Evolutionary conservation across 257 asterid species (phyloP), one percentile per base, ranked within the genome.

Genomic region (Pogostemon cablin): DNA sequence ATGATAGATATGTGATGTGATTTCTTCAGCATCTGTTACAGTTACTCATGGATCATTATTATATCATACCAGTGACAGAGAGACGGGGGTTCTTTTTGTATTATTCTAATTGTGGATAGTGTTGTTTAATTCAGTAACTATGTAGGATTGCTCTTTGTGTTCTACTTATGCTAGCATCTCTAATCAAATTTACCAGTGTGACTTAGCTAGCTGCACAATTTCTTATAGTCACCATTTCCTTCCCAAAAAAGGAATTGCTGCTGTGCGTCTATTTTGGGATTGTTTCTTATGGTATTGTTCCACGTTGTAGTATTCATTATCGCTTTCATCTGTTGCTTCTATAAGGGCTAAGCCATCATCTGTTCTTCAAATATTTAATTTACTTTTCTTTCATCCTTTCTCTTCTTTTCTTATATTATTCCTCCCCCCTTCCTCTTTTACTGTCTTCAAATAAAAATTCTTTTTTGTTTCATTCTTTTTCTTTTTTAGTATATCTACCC

Each of bases 1-100:
- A 11, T 6, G 54, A 8, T 44, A 34, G 56, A 40, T 67, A n/a
- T 37, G 9, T 39, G 9, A 43, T 62, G 40, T 60, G 71, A 15
- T 46, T 65, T 70, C 71, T 63, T 72, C 59, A 62, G 49, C 73
- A 62, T 78, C 32, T 12, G 4, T 38, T 65, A 66, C 41, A 67
- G 34, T 55, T 49, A 55, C 64, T 20, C 37, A 10, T 56, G 12
- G 48, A 44, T 64, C 65, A 25, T 61, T 53, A 6, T 38, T 50
- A 7, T 57, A 34, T 43, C 67, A 42, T 38, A 69, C 75, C 39
- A 42, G 39, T 68, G 66, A 44, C 9, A 38, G 49, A 69, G 52
- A 34, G 17, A 62, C 52, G 10, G 41, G 25, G 10, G 68, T 37
- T 62, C n/a, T 67, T 57, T 11, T 65, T 39, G 63, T 47, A 2